Evolutionary conservation across 371 early-diverging fungal genomes (phyloP), one percentile per base, ranked within the genome.

Genomic region (Enterocytospora artemiae): DNA sequence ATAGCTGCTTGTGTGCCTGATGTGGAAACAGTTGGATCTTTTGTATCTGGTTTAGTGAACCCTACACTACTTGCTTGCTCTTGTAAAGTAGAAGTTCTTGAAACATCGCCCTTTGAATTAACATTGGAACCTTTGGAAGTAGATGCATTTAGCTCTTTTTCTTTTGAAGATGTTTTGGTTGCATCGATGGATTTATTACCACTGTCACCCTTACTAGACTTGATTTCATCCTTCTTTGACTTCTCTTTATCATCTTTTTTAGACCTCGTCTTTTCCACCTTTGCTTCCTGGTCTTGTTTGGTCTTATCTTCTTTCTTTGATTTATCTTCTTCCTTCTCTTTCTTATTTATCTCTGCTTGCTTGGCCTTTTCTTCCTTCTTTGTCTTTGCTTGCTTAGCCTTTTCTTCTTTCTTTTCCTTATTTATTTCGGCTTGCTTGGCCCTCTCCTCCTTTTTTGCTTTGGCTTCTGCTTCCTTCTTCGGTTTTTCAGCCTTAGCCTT

Each of bases 221-320:
- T n/a, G n/a, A 37, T 46, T 25, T 32, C 25, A 14, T 36, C 16
- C 12, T 37, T 41, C 18, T 63, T 43, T 24, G 2, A 48, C 20
- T 55, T 43, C 18, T 59, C 24, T 53, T 62, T 39, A n/a, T 46
- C n/a, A 2, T 44, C 27, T 27, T 63, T 59, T 16, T 62, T 36
- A 50, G 60, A 7, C 25, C 45, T 50, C 27, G 33, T 32, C 24
- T 18, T 24, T 58, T 41, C 33, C 44, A 27, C 33, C 46, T 58
- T 46, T 39, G 14, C 39, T 53, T 41, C 22, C 31, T 45, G 48
- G 20, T 33, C 2, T 52, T 54, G 30, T 60, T 68, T 36, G 31
- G 36, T 25, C 56, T 51, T 30, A 44, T 33, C 28, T 62, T 54
- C 37, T 53, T 51, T 41, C 45, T 44, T 20, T 32, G 20, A 31